Conservation (phyloP, 2,329 filamentous ascomycete genomes). For the Fusarium sp. region DNA sequence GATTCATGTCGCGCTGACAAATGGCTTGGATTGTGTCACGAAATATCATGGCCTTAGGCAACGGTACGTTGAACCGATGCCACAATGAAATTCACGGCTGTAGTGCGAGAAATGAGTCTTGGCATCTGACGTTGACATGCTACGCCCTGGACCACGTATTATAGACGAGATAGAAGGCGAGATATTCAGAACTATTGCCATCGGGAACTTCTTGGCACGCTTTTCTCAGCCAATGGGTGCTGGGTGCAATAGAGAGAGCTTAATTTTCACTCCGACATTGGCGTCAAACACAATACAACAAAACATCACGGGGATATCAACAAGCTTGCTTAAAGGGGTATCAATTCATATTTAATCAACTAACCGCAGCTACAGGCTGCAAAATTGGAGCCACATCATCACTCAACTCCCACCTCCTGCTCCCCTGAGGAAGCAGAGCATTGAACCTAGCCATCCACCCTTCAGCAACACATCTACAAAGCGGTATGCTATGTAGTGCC, state of each 20-base stretch:
- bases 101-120: background rate
- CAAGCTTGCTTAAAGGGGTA: conserved; percentile 11
- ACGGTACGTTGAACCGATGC: background rate
- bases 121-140: background rate
- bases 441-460: conserved; percentile 44
- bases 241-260: background rate
- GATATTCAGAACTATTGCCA: too few relatives aligned
- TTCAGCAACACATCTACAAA: conserved; percentile 46
- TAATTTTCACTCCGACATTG: too few relatives aligned
- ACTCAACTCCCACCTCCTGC: conserved; percentile 36
- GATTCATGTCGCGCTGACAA: background rate
- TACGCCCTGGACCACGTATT: too few relatives aligned
- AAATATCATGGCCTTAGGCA: background rate
- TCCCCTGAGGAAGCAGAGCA: conserved; percentile 31
- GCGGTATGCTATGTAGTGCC: conserved; percentile 44
- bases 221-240: too few relatives aligned
- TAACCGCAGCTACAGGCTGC: conserved; percentile 6
- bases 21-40: background rate
- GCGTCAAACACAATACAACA: background rate
- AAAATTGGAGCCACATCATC: conserved; percentile 39
- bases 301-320: background rate
- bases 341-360: conserved; percentile 18
- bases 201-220: too few relatives aligned
- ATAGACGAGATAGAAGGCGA: too few relatives aligned
- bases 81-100: background rate